Conservation (phyloP, 2,329 filamentous ascomycete species). For the Rhynchosporium agropyri region DNA sequence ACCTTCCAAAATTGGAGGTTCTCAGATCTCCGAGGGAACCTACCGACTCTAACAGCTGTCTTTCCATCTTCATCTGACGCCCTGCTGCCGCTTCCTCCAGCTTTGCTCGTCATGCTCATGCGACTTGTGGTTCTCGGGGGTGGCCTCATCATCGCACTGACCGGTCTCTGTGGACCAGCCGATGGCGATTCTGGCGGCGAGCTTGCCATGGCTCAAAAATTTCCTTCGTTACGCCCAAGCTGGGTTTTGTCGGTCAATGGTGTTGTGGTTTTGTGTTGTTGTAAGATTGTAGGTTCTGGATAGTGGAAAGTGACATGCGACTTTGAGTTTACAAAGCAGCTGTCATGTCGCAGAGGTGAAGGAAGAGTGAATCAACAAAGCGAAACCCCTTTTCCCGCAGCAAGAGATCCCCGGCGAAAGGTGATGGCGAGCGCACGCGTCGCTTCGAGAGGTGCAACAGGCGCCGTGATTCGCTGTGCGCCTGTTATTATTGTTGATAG, state of each 20-base stretch:
- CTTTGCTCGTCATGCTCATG: constrained; percentile 79
- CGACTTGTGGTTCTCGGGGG: constrained; percentile 78
- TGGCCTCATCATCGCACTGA: constrained; percentile 76
- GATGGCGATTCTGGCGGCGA: constrained; percentile 71
- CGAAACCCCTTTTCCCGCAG: constrained; percentile 18
- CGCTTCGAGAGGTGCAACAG: constrained; percentile 19
- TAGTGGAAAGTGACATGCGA: neutral
- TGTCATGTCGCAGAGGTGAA: constrained; percentile 29
- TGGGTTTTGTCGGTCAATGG: constrained; percentile 20
- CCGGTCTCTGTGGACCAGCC: constrained; percentile 64
- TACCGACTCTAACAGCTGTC: constrained; percentile 96
- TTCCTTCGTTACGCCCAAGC: constrained; percentile 40
- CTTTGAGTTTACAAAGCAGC: constrained; percentile 21
- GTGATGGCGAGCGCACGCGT: constrained; percentile 23
- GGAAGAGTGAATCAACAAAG: constrained; percentile 20
- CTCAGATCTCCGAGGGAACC: constrained; percentile 46
- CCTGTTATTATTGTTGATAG: constrained; percentile 18
- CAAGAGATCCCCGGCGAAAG: constrained; percentile 19
- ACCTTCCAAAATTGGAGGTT: neutral
- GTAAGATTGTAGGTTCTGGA: constrained; percentile 5
- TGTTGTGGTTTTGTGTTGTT: constrained; percentile 12
- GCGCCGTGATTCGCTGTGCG: constrained; percentile 18
- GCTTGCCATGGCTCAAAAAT: constrained; percentile 58
- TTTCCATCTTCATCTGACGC: constrained; percentile 88
- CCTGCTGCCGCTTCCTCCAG: constrained; percentile 69